These are phyloP conservation scores for Cairneyella variabilis DNA, from an alignment of 495 filamentous ascomycete genomes.

Conservation along the genomic window DNA sequence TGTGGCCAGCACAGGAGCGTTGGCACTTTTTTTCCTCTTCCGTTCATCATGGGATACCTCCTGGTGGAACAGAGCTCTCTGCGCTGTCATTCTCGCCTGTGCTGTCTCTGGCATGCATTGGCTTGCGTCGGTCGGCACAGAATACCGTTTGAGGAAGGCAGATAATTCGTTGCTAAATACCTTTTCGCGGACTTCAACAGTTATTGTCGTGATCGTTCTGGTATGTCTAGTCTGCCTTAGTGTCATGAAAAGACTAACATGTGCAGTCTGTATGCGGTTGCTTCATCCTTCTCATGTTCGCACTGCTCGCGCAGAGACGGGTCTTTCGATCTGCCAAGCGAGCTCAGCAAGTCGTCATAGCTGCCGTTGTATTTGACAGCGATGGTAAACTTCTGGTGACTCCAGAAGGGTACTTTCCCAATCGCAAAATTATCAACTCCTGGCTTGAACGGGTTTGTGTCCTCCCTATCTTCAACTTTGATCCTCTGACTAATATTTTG, in stretches of 20 bases:
- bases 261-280: conserved; percentile 36
- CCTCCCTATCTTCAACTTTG: background rate
- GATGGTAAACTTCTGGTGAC: conserved; percentile 76
- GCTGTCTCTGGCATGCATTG: conserved; percentile 89
- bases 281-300: conserved; percentile 48
- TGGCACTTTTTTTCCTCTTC: conserved; percentile 74
- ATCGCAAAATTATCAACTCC: conserved; percentile 71
- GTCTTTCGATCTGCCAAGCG: conserved; percentile 50
- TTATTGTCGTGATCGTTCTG: conserved; percentile 62
- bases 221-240: conserved; percentile 35
- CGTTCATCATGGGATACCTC: conserved; percentile 72
- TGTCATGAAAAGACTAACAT: conserved; percentile 14
- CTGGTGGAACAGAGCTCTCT: conserved; percentile 68
- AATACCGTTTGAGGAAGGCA: conserved; percentile 8
- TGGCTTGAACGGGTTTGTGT: conserved; percentile 60
- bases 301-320: conserved; percentile 28
- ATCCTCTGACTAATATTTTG: too few species aligned
- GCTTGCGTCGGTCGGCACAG: conserved; percentile 63
- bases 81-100: conserved; percentile 61
- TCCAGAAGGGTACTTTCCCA: conserved; percentile 76
- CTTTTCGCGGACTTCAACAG: conserved; percentile 45
- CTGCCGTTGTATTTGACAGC: conserved; percentile 70
- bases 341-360: conserved; percentile 75
- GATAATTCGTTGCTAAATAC: conserved; percentile 29
- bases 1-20: conserved; percentile 59